A percentile compares a stretch with the other conserved stretches of the same genome.
phyloP scores from a whole-genome alignment of 495 filamentous ascomycete genomes.

The Daldinia grandis region DNA sequence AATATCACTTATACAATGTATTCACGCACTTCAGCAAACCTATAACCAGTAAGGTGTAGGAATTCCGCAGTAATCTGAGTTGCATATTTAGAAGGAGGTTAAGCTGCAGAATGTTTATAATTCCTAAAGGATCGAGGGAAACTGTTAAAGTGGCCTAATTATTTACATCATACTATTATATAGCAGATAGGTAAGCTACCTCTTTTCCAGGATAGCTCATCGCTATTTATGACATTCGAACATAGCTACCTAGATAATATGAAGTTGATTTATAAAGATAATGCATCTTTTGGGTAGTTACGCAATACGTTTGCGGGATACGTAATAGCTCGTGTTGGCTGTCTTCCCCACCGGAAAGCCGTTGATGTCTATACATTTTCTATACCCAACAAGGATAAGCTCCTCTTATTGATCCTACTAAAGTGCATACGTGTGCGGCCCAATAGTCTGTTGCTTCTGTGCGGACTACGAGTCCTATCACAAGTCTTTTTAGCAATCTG shows the following conservation, averaged over 20 bases:
- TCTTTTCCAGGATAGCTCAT: not conserved
- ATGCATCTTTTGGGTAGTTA: not conserved
- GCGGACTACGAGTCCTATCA: not conserved
- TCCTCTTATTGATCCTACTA: not conserved
- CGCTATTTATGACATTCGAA: not conserved
- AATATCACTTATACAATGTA: not conserved
- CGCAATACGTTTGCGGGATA: not conserved
- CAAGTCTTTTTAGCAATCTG: not conserved
- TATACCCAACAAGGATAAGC: not conserved
- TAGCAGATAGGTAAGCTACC: not conserved
- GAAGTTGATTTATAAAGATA: not conserved
- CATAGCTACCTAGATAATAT: not conserved
- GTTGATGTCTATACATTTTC: not conserved
- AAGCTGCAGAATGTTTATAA: not conserved
- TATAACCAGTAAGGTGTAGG: not conserved
- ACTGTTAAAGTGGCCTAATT: not conserved
- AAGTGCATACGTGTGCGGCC: not conserved
- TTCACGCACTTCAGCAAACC: not conserved
- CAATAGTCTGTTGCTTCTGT: not conserved
- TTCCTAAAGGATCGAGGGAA: not conserved
- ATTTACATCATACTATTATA: not conserved
- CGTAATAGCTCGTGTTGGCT: not conserved
- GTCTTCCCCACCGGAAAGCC: slow-evolving; percentile 5
- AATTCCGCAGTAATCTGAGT: not conserved
- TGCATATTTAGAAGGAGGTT: not conserved